Evolutionary conservation across 1,284 basidiomycete species (phyloP), one percentile per base, ranked within the genome.

Genomic region (Neonothopanus nambi): DNA sequence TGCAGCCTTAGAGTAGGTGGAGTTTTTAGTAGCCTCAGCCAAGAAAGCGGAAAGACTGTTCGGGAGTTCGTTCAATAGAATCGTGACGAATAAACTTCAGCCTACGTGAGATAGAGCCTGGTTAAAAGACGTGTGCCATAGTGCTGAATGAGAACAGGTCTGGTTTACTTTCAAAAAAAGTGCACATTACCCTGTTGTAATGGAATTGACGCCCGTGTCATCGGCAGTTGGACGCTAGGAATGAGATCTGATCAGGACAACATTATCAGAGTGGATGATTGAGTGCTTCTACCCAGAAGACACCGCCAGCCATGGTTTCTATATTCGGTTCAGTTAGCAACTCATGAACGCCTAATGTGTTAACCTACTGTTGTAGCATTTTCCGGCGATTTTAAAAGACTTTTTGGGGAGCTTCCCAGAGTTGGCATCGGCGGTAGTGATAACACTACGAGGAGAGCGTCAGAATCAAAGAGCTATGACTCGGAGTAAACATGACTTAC

Each of bases 221-320:
- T 72, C 66, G 1, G 61, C 49, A 0, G 70, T 73, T 3, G 77
- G 74, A 20, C 75, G 68, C 76, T 75, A 50, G 12, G 24, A 12
- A 38, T 11, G 13, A 13, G 7, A 38, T n/a, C n/a, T n/a, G n/a
- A n/a, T n/a, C n/a, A 6, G 8, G 5, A 39, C 12, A 12, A 23
- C 5, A 46, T 41, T 21, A 54, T n/a, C 20, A 50, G 15, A 11
- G 37, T 23, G n/a, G n/a, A 26, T 4, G 2, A 20, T 46, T 6
- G 37, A 36, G n/a, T 15, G 17, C 4, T 59, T 67, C 38, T 57
- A 76, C 75, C 78, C 78, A 80, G 59, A 80, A 81, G n/a, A 81
- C 78, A 8, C 75, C 77, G 1, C 77, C 77, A 11, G 71, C 75
- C 77, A 79, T 80, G 5, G 75, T 73, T n/a, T 60, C 73, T 74